Evolutionary conservation across 176 grass and related monocot genomes (phyloP).

Genomic region (Dactylis glomerata): DNA sequence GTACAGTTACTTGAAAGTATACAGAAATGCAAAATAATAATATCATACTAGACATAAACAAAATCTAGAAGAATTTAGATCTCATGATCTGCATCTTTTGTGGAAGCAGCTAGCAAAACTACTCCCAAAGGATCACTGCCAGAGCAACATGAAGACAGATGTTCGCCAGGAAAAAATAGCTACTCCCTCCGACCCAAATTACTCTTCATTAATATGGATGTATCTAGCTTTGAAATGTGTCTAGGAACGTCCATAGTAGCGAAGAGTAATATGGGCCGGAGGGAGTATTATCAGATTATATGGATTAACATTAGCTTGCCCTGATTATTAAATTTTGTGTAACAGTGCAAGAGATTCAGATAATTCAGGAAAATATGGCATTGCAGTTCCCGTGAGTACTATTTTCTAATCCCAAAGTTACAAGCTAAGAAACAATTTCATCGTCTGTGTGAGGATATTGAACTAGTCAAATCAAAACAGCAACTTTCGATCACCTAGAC

Average conservation of each 20-base stretch:
- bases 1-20: background rate
- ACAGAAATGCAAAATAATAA: background rate
- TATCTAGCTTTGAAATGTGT: too few relatives aligned
- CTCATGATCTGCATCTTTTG: background rate
- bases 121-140: background rate
- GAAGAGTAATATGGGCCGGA: too few relatives aligned
- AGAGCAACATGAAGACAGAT: background rate
- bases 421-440: constrained; percentile 1
- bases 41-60: background rate
- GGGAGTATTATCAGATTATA: background rate
- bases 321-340: background rate
- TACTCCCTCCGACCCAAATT: too few relatives aligned
- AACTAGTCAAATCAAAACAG: background rate
- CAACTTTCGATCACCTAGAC: constrained; percentile 59
- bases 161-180: background rate
- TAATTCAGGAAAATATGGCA: background rate
- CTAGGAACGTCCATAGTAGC: too few relatives aligned
- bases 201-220: too few relatives aligned
- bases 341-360: background rate
- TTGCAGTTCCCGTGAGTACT: background rate
- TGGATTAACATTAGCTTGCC: background rate
- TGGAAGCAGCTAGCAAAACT: background rate
- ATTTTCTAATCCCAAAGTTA: background rate
- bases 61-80: constrained; percentile 22
- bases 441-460: background rate